phyloP scores from a whole-genome alignment of 768 basidiomycete species.

The Tricholoma matsutake region DNA sequence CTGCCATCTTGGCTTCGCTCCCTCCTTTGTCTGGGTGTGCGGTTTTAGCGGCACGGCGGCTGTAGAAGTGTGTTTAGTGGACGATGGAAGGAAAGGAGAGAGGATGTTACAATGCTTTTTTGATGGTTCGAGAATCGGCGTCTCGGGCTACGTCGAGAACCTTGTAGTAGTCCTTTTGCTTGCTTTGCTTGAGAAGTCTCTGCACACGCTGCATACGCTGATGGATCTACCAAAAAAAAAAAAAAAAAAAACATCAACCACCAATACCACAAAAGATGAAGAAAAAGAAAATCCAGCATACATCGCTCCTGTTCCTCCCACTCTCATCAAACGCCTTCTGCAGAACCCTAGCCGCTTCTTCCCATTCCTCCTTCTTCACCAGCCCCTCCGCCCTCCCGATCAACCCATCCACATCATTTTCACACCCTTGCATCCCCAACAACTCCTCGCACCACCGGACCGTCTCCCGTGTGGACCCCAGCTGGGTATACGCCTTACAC shows the following conservation, averaged over 20 bases:
- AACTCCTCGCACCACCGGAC: slow-evolving; percentile 73
- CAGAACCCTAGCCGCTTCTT: slow-evolving; percentile 76
- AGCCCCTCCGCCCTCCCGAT: slow-evolving; percentile 70
- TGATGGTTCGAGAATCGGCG: slow-evolving; percentile 87
- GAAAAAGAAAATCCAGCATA: slow-evolving; percentile 29
- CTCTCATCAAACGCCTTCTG: slow-evolving; percentile 82
- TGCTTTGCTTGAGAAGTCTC: slow-evolving; percentile 81
- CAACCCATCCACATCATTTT: slow-evolving; percentile 75
- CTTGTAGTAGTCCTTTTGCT: slow-evolving; percentile 97
- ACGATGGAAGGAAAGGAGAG: not conserved
- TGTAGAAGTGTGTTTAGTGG: slow-evolving; percentile 24
- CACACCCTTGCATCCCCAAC: slow-evolving; percentile 60
- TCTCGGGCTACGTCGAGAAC: slow-evolving; percentile 85
- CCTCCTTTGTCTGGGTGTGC: slow-evolving; percentile 98
- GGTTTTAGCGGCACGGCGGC: slow-evolving; percentile 73
- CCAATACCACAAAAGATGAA: not conserved
- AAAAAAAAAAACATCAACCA: slow-evolving; percentile 2
- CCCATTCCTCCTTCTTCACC: slow-evolving; percentile 77
- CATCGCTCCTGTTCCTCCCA: slow-evolving; percentile 74
- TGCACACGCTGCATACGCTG: slow-evolving; percentile 79
- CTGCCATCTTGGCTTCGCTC: slow-evolving; percentile 89
- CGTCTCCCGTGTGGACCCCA: slow-evolving; percentile 50
- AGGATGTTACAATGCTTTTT: slow-evolving; percentile 81
- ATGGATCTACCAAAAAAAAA: slow-evolving; percentile 49
- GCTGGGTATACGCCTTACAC: slow-evolving; percentile 74